phyloP scores from a whole-genome alignment of 495 filamentous ascomycete species.

The Pyronema omphalodes region DNA sequence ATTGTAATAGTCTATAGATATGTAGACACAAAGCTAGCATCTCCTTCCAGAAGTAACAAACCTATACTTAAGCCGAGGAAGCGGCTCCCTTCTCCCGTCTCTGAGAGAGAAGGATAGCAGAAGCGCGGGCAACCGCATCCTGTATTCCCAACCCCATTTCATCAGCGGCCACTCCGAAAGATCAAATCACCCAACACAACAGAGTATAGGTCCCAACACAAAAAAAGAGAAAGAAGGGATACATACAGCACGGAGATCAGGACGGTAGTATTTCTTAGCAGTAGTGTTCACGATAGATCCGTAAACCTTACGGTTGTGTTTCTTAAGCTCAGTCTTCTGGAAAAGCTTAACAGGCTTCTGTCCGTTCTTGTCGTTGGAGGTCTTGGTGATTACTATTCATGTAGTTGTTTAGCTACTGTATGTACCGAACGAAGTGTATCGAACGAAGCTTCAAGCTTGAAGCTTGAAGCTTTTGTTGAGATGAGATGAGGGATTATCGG shows the following conservation, averaged over 20 bases:
- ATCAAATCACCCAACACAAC: no score
- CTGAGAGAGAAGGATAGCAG: constrained; percentile 66
- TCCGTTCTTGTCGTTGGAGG: constrained; percentile 36
- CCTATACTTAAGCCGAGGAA: no score
- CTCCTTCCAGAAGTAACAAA: no score
- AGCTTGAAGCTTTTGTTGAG: not conserved
- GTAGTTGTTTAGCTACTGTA: not conserved
- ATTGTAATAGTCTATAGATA: no score
- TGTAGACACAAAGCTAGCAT: no score
- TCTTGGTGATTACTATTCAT: constrained; percentile 56
- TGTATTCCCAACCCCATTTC: not conserved
- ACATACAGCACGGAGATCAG: constrained; percentile 53
- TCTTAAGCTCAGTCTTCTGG: constrained; percentile 45
- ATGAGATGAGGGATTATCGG: no score
- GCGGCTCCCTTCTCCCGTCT: constrained; percentile 54
- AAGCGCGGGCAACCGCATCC: constrained; percentile 73
- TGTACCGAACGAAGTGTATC: no score
- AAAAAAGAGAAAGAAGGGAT: not conserved
- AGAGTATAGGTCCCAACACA: no score
- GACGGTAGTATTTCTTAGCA: constrained; percentile 66
- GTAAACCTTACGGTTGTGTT: constrained; percentile 71
- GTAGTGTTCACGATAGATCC: constrained; percentile 59
- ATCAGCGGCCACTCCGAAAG: no score
- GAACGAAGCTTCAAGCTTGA: not conserved
- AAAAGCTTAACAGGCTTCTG: constrained; percentile 51